Evolutionary conservation across 2,329 filamentous ascomycete species (phyloP), one percentile per base, ranked within the genome.

Genomic region (Fusarium aywerte): DNA sequence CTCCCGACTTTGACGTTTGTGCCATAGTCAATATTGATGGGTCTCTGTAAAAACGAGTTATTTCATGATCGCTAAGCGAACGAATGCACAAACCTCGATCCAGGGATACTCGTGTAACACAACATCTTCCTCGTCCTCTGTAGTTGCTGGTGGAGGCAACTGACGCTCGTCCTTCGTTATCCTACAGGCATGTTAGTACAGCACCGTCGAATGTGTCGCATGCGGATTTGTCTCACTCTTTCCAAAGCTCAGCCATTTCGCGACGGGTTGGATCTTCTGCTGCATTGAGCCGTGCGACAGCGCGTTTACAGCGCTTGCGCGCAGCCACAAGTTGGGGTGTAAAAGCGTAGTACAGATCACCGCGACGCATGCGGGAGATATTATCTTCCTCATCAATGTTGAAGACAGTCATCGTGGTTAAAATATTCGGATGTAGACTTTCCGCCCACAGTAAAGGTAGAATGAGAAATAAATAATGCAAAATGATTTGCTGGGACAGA

Each of bases 1-100:
- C 86, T 80, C 18, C 91, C 92, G 5, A 76, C 59, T 25, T 79
- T 86, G 43, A 95, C 81, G 65, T 96, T 93, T 71, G 84, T 89
- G 5, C 93, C 93, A 71, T 96, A 95, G 78, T 96, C 92, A 62
- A 90, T 85, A 43, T 83, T 86, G 52, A 96, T 81, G 0, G 92
- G 92, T 7, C 18, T 13, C 36, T 39, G 9, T 4, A 0, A 10
- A n/a, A 21, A 39, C 15, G 20, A 39, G 36, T 21, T 13, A 6
- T 5, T 15, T 5, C 7, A 21, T 21, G 5, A 9, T 3, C 1
- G 36, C 15, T 16, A 2, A 20, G 33, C 5, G 20, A n/a, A 15
- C 8, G 11, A 8, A 39, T 16, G 15, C 20, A 39, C 0, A 27
- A 11, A 84, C 79, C 62, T 92, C 89, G 21, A 95, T 82, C 85